Evolutionary conservation across 164 flowering plant species (phyloP).

Genomic region (Buxus sempervirens): DNA sequence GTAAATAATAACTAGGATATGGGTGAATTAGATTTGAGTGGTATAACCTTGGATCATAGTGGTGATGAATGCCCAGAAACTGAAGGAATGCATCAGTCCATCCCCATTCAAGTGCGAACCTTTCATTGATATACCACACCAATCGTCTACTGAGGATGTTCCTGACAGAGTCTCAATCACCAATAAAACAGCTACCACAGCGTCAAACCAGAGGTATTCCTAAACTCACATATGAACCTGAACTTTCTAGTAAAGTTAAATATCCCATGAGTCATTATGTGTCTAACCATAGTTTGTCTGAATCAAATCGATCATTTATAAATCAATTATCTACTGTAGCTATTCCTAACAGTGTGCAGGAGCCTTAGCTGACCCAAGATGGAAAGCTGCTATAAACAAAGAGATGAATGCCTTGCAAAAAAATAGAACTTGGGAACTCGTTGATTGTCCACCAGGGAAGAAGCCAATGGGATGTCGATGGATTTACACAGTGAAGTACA

Average conservation of each 20-base stretch:
- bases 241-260: conserved; percentile 12
- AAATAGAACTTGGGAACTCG: conserved; percentile 4
- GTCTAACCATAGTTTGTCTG: conserved; percentile 16
- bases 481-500: conserved; percentile 9
- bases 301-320: conserved; percentile 10
- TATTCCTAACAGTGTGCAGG: too few species aligned
- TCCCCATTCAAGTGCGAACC: background rate
- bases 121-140: conserved; percentile 6
- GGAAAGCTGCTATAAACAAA: background rate
- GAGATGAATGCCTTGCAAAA: background rate
- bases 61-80: background rate
- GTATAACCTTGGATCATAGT: background rate
- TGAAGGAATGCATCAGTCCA: background rate
- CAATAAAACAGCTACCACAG: conserved; percentile 9
- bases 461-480: conserved; percentile 1
- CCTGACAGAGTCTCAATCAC: conserved; percentile 5
- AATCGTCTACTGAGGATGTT: conserved; percentile 3
- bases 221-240: conserved; percentile 18
- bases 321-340: too few species aligned
- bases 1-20: background rate
- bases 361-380: background rate
- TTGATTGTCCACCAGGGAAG: background rate
- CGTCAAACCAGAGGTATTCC: conserved; percentile 18
- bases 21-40: background rate
- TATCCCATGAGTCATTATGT: conserved; percentile 17